phyloP scores from a whole-genome alignment of 169 alveolate species.

The Blepharisma undulans region DNA sequence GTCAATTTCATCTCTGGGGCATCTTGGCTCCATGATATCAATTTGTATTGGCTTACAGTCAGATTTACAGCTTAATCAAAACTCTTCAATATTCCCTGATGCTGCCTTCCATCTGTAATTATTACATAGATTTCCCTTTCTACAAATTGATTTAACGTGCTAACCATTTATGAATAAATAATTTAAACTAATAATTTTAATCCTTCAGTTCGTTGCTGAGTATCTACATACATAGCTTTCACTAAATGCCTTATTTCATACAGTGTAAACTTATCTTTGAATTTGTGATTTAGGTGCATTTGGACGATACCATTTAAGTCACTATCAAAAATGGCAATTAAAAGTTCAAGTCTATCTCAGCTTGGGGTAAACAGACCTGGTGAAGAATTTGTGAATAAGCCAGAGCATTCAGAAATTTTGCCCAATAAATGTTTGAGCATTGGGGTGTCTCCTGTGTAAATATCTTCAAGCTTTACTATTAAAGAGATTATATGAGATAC shows the following conservation, averaged over 20 bases:
- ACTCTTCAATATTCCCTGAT: conserved; percentile 21
- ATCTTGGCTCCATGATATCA: background rate
- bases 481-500: background rate
- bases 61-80: conserved; percentile 26
- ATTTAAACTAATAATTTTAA: background rate
- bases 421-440: background rate
- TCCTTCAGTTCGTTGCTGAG: background rate
- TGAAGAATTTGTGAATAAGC: background rate
- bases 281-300: background rate
- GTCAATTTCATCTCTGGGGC: conserved; percentile 4
- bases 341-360: background rate
- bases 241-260: background rate
- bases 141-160: background rate
- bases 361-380: background rate
- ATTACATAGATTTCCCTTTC: background rate
- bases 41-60: background rate
- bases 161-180: background rate
- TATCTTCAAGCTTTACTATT: background rate
- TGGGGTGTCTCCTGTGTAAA: background rate
- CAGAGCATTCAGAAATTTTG: background rate
- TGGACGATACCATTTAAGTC: background rate
- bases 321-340: background rate
- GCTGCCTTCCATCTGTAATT: conserved; percentile 8
- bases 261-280: background rate
- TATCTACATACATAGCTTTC: background rate